Conservation (phyloP, 768 basidiomycete species). For the Sarcomyxa edulis region DNA sequence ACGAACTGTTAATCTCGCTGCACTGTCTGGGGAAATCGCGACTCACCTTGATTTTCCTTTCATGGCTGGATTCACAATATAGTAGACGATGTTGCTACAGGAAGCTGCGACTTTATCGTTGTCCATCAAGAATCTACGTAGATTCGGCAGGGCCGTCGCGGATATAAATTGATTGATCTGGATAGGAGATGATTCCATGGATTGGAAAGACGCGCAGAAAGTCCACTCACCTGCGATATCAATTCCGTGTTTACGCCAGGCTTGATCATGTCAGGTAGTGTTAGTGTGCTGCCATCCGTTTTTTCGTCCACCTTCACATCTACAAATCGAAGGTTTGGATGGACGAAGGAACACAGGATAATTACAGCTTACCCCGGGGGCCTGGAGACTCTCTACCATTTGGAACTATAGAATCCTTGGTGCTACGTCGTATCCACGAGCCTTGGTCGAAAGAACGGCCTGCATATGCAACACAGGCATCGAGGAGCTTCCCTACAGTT, state of each 20-base stretch:
- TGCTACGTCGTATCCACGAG: slow-evolving; percentile 71
- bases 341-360: not conserved
- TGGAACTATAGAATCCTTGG: slow-evolving; percentile 53
- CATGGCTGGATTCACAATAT: slow-evolving; percentile 76
- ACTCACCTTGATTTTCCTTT: slow-evolving; percentile 68
- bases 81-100: slow-evolving; percentile 81
- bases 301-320: slow-evolving; percentile 63
- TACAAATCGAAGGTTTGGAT: slow-evolving; percentile 7
- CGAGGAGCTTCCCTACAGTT: slow-evolving; percentile 79
- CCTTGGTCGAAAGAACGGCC: slow-evolving; percentile 71
- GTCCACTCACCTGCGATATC: slow-evolving; percentile 37
- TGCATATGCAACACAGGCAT: slow-evolving; percentile 68
- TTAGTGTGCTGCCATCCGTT: slow-evolving; percentile 35
- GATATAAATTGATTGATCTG: slow-evolving; percentile 76
- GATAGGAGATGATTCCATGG: slow-evolving; percentile 7
- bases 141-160: slow-evolving; percentile 58
- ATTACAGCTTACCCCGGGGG: slow-evolving; percentile 41
- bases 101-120: slow-evolving; percentile 76
- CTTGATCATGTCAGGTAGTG: slow-evolving; percentile 29
- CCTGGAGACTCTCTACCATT: slow-evolving; percentile 74
- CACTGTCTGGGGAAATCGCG: slow-evolving; percentile 6
- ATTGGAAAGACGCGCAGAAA: not conserved
- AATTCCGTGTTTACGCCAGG: slow-evolving; percentile 35
- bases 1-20: slow-evolving; percentile 9
- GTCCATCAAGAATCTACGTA: slow-evolving; percentile 79